A percentile compares a stretch with the other conserved stretches of the same genome.
Evolutionary conservation across 78 protist genomes (phyloP).

Genomic region (Isochrysis galbana): DNA sequence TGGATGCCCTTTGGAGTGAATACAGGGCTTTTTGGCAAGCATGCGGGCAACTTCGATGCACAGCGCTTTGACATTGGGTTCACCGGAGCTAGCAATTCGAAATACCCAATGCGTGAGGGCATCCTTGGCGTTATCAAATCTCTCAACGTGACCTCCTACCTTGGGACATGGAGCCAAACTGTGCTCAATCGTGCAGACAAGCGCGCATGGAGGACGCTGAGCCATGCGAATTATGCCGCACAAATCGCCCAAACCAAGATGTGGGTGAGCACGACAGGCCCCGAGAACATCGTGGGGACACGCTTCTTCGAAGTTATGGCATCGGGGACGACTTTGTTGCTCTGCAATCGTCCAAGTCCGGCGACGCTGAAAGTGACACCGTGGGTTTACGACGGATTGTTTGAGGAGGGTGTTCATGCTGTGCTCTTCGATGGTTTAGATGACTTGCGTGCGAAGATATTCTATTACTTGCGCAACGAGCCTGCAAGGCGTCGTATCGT

Average conservation of each 20-base stretch:
- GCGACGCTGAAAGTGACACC: too few relatives aligned
- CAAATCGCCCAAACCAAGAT: not conserved
- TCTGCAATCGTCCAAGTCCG: not conserved
- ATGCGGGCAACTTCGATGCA: not conserved
- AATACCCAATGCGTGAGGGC: not conserved
- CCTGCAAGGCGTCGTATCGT: not conserved
- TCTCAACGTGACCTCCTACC: not conserved
- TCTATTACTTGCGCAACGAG: not conserved
- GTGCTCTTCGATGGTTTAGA: not conserved
- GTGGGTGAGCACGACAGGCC: slow-evolving; percentile 12
- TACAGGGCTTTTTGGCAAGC: not conserved
- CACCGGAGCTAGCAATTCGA: not conserved
- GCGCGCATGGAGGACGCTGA: not conserved
- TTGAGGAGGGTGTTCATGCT: not conserved
- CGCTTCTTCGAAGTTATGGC: not conserved
- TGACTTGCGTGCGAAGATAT: not conserved
- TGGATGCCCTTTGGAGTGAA: not conserved
- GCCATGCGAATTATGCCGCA: not conserved
- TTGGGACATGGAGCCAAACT: not conserved
- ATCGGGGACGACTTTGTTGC: not conserved
- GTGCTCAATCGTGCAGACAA: not conserved
- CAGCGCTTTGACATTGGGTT: not conserved
- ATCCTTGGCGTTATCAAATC: not conserved
- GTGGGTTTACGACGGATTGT: not conserved
- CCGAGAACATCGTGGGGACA: not conserved